phyloP scores from a whole-genome alignment of 441 rosid genomes.

The Omphalea diandra region DNA sequence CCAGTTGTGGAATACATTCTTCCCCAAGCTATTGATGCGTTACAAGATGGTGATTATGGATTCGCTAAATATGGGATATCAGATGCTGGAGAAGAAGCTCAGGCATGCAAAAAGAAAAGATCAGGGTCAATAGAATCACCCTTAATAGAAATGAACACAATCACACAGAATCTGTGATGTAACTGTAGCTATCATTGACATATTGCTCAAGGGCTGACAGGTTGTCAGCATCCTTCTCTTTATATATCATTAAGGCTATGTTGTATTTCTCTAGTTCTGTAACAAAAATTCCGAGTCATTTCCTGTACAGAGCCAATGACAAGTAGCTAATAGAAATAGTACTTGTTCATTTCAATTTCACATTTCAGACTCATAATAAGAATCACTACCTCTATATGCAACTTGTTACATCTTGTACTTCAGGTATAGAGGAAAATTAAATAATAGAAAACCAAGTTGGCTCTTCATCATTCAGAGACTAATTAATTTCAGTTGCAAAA shows the following conservation, averaged over 20 bases:
- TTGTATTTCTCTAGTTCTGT: neutral
- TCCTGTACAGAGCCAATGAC: no score
- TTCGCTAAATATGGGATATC: slow-evolving; percentile 56
- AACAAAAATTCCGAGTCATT: no score
- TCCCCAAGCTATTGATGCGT: slow-evolving; percentile 75
- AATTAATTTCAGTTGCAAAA: neutral
- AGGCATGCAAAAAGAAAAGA: slow-evolving; percentile 50
- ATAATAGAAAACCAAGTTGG: no score
- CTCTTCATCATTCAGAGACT: no score
- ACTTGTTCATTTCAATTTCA: no score
- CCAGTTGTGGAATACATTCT: slow-evolving; percentile 66
- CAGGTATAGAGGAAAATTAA: no score
- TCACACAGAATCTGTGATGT: slow-evolving; percentile 52
- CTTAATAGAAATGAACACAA: slow-evolving; percentile 42
- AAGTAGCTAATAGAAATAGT: no score
- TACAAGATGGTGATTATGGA: slow-evolving; percentile 42
- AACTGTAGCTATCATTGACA: slow-evolving; percentile 57
- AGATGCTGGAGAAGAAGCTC: slow-evolving; percentile 52
- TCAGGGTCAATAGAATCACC: slow-evolving; percentile 34
- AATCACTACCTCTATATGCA: no score
- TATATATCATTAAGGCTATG: neutral
- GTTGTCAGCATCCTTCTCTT: neutral
- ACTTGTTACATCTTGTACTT: no score
- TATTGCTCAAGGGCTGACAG: slow-evolving; percentile 31
- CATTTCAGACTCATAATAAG: no score